phyloP scores from a whole-genome alignment of 2,329 filamentous ascomycete species.

The Hawksworthiomyces lignivorus region DNA sequence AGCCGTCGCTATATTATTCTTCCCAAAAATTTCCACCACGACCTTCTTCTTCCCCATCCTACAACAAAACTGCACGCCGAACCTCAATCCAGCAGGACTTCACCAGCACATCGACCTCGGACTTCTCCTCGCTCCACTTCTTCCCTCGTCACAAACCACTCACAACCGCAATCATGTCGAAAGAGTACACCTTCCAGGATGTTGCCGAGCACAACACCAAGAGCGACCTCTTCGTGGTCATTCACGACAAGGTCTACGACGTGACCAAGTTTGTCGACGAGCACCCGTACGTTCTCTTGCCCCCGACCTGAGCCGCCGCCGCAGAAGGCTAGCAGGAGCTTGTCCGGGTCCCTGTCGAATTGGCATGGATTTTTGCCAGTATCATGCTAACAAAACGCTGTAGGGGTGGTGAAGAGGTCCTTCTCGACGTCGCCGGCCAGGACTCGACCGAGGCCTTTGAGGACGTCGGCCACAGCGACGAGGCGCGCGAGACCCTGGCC shows the following conservation, averaged over 20 bases:
- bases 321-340: too few species aligned
- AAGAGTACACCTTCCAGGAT: slow-evolving; percentile 68
- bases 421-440: slow-evolving; percentile 91
- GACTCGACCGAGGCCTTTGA: slow-evolving; percentile 98
- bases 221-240: slow-evolving; percentile 85
- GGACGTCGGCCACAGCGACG: slow-evolving; percentile 97
- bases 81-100: too few species aligned
- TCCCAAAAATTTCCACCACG: too few species aligned
- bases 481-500: slow-evolving; percentile 89
- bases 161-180: slow-evolving; percentile 29
- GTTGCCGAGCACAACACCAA: slow-evolving; percentile 82
- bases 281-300: slow-evolving; percentile 63
- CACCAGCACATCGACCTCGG: too few species aligned
- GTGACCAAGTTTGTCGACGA: slow-evolving; percentile 85
- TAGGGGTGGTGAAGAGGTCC: slow-evolving; percentile 96
- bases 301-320: background rate
- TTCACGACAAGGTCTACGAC: slow-evolving; percentile 98
- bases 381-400: slow-evolving; percentile 19
- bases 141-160: background rate
- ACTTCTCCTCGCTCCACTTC: background rate
- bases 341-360: too few species aligned
- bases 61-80: too few species aligned
- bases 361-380: too few species aligned
- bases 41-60: too few species aligned
- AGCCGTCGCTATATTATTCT: too few species aligned